Evolutionary conservation across 352 stramenopile species (phyloP).

Genomic region (Phytopythium kandeliae): DNA sequence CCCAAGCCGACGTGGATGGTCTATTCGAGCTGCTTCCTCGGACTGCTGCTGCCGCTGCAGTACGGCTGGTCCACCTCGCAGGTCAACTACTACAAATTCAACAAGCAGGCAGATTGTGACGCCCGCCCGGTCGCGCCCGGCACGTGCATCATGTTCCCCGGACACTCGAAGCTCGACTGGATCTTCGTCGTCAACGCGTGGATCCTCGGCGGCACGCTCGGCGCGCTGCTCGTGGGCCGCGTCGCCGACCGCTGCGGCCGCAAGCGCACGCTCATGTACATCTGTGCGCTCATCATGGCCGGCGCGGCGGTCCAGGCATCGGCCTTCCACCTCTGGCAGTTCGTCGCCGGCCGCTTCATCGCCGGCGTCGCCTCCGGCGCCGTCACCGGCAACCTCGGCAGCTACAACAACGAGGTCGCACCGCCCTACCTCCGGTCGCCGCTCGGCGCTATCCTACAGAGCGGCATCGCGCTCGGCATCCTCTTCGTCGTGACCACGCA

Average conservation of each 20-base stretch:
- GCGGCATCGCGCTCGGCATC: constrained; percentile 38
- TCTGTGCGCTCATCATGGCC: constrained; percentile 31
- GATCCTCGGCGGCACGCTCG: constrained; percentile 34
- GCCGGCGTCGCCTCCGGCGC: constrained; percentile 39
- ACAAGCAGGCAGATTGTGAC: constrained; percentile 28
- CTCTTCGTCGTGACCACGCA: constrained; percentile 38
- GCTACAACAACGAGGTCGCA: constrained; percentile 44
- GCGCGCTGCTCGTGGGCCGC: constrained; percentile 16
- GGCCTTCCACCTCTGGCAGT: constrained; percentile 28
- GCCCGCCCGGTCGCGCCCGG: constrained; percentile 13
- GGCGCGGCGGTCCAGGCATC: constrained; percentile 26
- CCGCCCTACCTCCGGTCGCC: constrained; percentile 31
- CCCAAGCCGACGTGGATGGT: constrained; percentile 25
- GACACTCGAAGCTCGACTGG: constrained; percentile 26
- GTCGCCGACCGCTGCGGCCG: constrained; percentile 30
- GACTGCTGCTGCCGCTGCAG: constrained; percentile 29
- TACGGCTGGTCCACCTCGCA: constrained; percentile 41
- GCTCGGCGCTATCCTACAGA: constrained; percentile 35
- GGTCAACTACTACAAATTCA: constrained; percentile 38
- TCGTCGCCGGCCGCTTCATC: constrained; percentile 32
- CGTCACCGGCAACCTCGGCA: constrained; percentile 16
- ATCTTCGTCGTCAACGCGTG: constrained; percentile 34
- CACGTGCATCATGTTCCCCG: constrained; percentile 31
- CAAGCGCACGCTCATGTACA: constrained; percentile 25
- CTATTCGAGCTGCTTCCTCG: constrained; percentile 27